phyloP scores from a whole-genome alignment of 192 early-diverging fungal genomes.

The Diversispora epigaea region DNA sequence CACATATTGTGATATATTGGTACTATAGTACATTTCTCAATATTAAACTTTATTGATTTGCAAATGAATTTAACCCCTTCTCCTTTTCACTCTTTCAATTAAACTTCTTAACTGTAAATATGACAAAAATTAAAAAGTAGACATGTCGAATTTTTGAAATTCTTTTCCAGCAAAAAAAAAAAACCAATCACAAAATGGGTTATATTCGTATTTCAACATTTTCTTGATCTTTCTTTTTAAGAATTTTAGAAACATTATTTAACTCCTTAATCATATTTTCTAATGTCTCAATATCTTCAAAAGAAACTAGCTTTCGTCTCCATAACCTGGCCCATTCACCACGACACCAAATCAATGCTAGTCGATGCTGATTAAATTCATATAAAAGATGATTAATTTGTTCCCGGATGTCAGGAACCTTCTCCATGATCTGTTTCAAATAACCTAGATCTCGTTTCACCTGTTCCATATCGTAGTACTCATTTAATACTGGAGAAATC shows the following conservation, averaged over 20 bases:
- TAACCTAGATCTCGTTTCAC: not conserved
- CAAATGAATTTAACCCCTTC: too few species aligned
- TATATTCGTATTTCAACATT: conserved; percentile 1
- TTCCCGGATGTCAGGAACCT: not conserved
- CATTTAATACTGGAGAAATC: not conserved
- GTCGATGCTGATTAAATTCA: not conserved
- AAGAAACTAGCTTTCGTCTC: conserved; percentile 2
- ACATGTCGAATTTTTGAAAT: too few species aligned
- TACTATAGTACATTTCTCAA: too few species aligned
- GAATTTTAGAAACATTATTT: not conserved
- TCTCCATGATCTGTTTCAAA: conserved; percentile 5
- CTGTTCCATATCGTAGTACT: conserved; percentile 1
- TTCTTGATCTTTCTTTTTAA: conserved; percentile 4
- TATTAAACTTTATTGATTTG: too few species aligned
- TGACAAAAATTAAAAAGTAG: too few species aligned
- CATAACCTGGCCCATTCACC: not conserved
- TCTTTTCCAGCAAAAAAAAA: too few species aligned
- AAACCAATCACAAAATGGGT: too few species aligned
- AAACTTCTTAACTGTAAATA: too few species aligned
- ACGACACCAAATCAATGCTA: not conserved
- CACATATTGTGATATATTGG: too few species aligned
- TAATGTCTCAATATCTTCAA: not conserved
- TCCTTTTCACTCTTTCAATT: too few species aligned
- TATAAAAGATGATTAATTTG: not conserved
- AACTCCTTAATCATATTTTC: not conserved